phyloP scores from a whole-genome alignment of 306 rosid species.

The Begonia loranthoides region DNA sequence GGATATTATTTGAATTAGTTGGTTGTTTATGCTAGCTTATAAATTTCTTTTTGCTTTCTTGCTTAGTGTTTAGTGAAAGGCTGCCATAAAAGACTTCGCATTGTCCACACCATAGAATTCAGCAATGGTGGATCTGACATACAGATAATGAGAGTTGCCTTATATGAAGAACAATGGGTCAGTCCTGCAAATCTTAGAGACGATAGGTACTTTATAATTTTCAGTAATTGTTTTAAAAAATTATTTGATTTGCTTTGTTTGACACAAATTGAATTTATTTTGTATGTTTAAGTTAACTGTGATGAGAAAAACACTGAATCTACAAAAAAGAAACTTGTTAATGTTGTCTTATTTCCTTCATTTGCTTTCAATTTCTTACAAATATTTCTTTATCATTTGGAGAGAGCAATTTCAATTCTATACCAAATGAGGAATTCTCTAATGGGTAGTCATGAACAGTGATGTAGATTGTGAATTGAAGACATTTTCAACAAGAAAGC shows the following conservation, averaged over 20 bases:
- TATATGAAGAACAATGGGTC: conserved; percentile 86
- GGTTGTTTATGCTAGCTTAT: neutral
- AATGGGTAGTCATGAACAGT: conserved; percentile 19
- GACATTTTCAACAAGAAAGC: conserved; percentile 67
- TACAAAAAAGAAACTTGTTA: too few relatives aligned
- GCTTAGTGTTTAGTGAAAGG: conserved; percentile 87
- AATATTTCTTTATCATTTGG: neutral
- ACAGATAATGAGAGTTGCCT: conserved; percentile 82
- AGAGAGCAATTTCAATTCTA: too few relatives aligned
- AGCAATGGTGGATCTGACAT: conserved; percentile 68
- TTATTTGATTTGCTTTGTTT: too few relatives aligned
- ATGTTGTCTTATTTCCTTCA: conserved; percentile 2
- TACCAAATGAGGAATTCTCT: too few relatives aligned
- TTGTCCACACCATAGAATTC: conserved; percentile 84
- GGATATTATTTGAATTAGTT: too few relatives aligned
- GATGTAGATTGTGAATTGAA: conserved; percentile 38
- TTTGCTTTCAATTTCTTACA: neutral
- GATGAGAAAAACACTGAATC: too few relatives aligned
- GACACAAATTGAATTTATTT: too few relatives aligned
- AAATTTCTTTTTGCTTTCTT: conserved; percentile 4
- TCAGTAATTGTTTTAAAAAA: too few relatives aligned
- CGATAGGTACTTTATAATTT: conserved; percentile 49
- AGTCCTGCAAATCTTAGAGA: conserved; percentile 45
- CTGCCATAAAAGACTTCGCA: conserved; percentile 81
- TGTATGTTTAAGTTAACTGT: too few relatives aligned